phyloP scores from a whole-genome alignment of 2,329 filamentous ascomycete genomes.

The Trichophyton mentagrophytes region DNA sequence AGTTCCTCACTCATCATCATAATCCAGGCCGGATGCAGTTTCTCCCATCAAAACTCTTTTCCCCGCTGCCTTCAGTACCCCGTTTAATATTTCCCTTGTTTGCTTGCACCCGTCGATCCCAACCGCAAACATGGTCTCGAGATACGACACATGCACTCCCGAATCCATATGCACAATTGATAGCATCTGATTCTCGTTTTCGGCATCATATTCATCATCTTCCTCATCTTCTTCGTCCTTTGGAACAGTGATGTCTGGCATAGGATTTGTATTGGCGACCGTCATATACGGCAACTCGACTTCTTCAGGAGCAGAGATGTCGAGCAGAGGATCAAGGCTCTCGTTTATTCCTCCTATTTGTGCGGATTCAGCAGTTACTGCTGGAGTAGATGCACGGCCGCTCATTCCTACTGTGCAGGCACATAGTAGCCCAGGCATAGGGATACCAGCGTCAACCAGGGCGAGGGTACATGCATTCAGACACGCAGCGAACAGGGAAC shows the following conservation, averaged over 20 bases:
- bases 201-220: conserved; percentile 18
- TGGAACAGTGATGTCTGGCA: conserved; percentile 15
- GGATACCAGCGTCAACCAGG: conserved; percentile 85
- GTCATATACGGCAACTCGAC: conserved; percentile 82
- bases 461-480: conserved; percentile 87
- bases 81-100: conserved; percentile 67
- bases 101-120: conserved; percentile 85
- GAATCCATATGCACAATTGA: conserved; percentile 76
- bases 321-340: conserved; percentile 31
- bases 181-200: conserved; percentile 44
- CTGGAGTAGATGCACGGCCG: conserved; percentile 31
- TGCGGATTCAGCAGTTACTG: conserved; percentile 17
- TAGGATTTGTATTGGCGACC: conserved; percentile 51
- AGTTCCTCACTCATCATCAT: not conserved
- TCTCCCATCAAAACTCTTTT: conserved; percentile 13
- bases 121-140: conserved; percentile 88
- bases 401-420: conserved; percentile 74
- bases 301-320: conserved; percentile 34
- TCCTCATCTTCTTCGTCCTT: conserved; percentile 52
- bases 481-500: conserved; percentile 75
- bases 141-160: conserved; percentile 60
- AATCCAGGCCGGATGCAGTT: not conserved
- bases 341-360: conserved; percentile 24
- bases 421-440: conserved; percentile 83
- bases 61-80: conserved; percentile 49